Evolutionary conservation across 2,329 filamentous ascomycete genomes (phyloP).

Genomic region (Cladophialophora psammophila): DNA sequence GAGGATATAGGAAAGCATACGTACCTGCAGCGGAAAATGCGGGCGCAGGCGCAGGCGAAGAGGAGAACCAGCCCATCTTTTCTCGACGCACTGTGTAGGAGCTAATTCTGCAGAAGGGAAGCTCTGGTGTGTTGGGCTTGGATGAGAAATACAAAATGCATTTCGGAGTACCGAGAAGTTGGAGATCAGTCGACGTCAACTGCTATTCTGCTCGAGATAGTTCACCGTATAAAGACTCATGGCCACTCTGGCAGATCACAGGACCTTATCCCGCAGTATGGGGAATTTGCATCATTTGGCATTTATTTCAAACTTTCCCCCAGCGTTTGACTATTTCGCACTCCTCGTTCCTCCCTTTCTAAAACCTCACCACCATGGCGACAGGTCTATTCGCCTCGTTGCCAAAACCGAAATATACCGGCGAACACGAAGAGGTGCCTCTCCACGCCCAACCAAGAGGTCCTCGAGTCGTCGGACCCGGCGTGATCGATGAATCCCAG

Average conservation of each 20-base stretch:
- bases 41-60: conserved; percentile 33
- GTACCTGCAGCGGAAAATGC: conserved; percentile 33
- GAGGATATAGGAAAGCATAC: neutral
- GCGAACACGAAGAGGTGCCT: conserved; percentile 83
- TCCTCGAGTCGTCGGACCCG: conserved; percentile 80
- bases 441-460: conserved; percentile 76
- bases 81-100: neutral
- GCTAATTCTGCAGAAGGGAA: neutral
- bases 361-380: conserved; percentile 46
- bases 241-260: conserved; percentile 6
- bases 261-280: conserved; percentile 9
- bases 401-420: conserved; percentile 89
- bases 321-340: neutral
- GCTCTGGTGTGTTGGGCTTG: conserved; percentile 6
- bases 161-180: neutral
- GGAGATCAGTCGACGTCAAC: conserved; percentile 12
- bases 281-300: conserved; percentile 21
- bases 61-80: conserved; percentile 36
- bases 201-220: neutral
- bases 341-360: neutral
- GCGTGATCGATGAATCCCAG: conserved; percentile 83
- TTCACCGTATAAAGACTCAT: conserved; percentile 9
- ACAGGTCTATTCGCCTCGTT: conserved; percentile 79
- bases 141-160: conserved; percentile 35
- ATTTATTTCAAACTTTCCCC: neutral